Base-by-base conservation (phyloP, 208 protist genomes). In the Acanthamoeba sp. region DNA sequence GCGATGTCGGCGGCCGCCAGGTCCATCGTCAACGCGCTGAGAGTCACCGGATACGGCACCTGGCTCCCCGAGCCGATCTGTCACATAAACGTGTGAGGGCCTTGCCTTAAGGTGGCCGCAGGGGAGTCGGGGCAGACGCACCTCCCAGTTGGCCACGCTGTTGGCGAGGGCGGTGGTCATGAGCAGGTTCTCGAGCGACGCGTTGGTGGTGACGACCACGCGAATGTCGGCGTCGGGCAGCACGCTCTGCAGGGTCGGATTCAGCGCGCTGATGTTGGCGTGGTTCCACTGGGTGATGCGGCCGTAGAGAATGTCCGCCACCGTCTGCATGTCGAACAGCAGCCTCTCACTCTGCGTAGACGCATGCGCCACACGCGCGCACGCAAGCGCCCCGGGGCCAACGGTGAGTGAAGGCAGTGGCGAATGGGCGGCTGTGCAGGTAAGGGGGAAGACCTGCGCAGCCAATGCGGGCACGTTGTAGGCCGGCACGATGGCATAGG, bases 241-340 rank as follows among this genome's bases (percentile, higher is more conserved):
- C 45, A 16, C 14, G 27, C 45, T 12, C 45, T 50, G 22, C n/a
- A 89, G 22, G 45, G 4, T 20, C 5, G 45, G 38, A 14, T 89
- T 89, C 12, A 89, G 82, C 16, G 20, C 82, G n/a, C 32, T 62
- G 38, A 89, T 89, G 55, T 36, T 89, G 18, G 3, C 22, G 38
- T 89, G 42, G 82, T 89, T 89, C 82, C 82, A 89, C 32, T 40
- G 7, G 14, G 82, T 62, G 82, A 89, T 62, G 18, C 34, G 24
- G 32, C 38, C 38, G 29, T n/a, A 40, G 20, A 48, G 38, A 1
- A 89, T 89, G 82, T 89, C 82, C 32, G 82, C 16, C 18, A 89
- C 24, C 38, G 32, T n/a, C 38, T 89, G 82, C 38, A 62, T 2
- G 24, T 62, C 32, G 20, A 89, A 66, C 34, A 89, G 45, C 32